Evolutionary conservation across 2,329 filamentous ascomycete genomes (phyloP).

Genomic region (Kalmusia sp.): DNA sequence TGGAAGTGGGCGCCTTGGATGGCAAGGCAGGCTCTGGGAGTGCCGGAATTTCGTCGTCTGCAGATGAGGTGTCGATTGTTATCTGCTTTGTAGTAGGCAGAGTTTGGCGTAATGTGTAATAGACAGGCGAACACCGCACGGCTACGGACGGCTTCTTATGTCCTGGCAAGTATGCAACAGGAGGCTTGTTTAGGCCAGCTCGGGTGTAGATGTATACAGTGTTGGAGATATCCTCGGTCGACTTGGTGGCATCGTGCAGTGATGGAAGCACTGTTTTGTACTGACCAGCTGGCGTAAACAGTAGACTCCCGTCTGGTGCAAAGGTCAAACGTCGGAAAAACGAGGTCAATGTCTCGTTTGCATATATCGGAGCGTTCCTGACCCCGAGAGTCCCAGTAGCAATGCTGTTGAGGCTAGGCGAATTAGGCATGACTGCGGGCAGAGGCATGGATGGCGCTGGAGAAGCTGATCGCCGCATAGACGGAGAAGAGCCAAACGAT

Average conservation of each 20-base stretch:
- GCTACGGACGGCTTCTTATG: constrained; percentile 98
- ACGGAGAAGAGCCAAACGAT: constrained; percentile 82
- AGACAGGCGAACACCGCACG: constrained; percentile 89
- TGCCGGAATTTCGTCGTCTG: constrained; percentile 81
- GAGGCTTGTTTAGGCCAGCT: constrained; percentile 94
- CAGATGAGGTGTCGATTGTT: constrained; percentile 90
- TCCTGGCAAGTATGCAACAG: constrained; percentile 91
- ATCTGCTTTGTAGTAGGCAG: constrained; percentile 80
- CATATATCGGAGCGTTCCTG: constrained; percentile 89
- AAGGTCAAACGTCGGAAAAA: constrained; percentile 96
- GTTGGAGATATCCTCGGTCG: constrained; percentile 86
- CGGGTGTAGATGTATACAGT: constrained; percentile 98
- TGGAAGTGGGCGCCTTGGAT: constrained; percentile 63
- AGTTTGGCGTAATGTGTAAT: constrained; percentile 78
- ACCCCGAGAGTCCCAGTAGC: constrained; percentile 57
- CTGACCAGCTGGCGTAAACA: constrained; percentile 94
- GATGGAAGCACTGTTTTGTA: constrained; percentile 81
- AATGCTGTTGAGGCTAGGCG: constrained; percentile 74
- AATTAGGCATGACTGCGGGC: constrained; percentile 94
- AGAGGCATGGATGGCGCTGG: constrained; percentile 93
- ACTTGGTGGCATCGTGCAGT: constrained; percentile 72
- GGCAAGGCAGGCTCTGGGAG: constrained; percentile 80
- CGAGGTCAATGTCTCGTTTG: constrained; percentile 94
- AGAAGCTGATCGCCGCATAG: constrained; percentile 84
- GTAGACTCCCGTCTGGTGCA: constrained; percentile 89